Evolutionary conservation across 208 protist genomes (phyloP).

Genomic region (Trypanosoma vivax): DNA sequence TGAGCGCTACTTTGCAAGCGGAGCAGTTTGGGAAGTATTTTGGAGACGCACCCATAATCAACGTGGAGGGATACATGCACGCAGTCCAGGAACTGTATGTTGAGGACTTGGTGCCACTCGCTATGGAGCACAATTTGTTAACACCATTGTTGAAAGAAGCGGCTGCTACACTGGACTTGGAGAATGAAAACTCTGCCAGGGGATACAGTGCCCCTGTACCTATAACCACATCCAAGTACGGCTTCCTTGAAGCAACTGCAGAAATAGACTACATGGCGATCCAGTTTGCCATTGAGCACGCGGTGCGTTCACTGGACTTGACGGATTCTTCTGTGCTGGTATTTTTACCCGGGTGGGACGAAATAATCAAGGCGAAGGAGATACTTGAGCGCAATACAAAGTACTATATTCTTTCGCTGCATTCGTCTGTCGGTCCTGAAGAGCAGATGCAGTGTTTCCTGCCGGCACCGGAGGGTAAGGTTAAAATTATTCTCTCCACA

Average conservation of each 20-base stretch:
- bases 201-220: not conserved
- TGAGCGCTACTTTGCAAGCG: conserved; percentile 91
- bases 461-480: conserved; percentile 75
- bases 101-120: conserved; percentile 64
- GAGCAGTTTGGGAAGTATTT: conserved; percentile 86
- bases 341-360: conserved; percentile 91
- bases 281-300: conserved; percentile 81
- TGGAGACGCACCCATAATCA: conserved; percentile 63
- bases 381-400: conserved; percentile 63
- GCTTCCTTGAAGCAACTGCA: conserved; percentile 49
- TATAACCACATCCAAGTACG: conserved; percentile 33
- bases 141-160: conserved; percentile 69
- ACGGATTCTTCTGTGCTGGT: conserved; percentile 74
- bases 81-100: conserved; percentile 83
- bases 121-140: conserved; percentile 65
- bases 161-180: conserved; percentile 10
- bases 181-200: not conserved
- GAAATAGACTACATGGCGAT: conserved; percentile 82
- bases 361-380: conserved; percentile 73
- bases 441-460: conserved; percentile 97
- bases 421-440: conserved; percentile 92
- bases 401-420: conserved; percentile 77
- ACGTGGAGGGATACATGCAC: conserved; percentile 77
- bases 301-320: conserved; percentile 65
- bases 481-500: conserved; percentile 98